Conservation (phyloP, 257 asterid species). For the Nyctanthes arbortristis region DNA sequence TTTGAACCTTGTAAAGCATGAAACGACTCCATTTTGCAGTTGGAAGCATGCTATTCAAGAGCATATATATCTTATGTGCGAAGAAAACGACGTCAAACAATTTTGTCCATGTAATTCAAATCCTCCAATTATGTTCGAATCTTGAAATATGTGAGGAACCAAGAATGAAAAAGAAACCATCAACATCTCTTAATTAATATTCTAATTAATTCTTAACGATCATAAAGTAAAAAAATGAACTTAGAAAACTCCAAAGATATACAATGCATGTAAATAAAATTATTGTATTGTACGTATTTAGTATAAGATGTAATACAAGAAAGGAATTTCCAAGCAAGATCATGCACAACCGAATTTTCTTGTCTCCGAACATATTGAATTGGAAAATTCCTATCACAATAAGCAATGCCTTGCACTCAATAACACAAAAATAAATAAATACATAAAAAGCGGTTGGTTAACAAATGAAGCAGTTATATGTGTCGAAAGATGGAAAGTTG, state of each 20-base stretch:
- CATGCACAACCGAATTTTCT: too few relatives aligned
- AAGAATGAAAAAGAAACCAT: neutral
- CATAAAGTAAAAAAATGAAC: neutral
- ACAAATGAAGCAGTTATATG: constrained; percentile 5
- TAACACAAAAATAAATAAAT: too few relatives aligned
- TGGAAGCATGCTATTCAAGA: neutral
- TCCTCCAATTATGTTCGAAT: neutral
- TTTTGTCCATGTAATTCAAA: neutral
- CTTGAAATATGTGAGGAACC: neutral
- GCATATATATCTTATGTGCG: neutral
- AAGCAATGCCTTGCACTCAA: too few relatives aligned
- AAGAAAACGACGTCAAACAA: neutral
- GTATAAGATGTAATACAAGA: too few relatives aligned
- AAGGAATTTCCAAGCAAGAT: too few relatives aligned
- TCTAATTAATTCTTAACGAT: neutral
- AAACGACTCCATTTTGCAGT: neutral
- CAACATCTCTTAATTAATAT: too few relatives aligned
- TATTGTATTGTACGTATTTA: neutral
- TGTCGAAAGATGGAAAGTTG: neutral
- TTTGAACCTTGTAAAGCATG: neutral
- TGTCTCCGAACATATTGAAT: too few relatives aligned
- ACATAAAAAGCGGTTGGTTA: neutral
- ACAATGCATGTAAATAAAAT: neutral
- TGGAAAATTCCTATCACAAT: too few relatives aligned
- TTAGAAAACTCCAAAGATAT: neutral